Percentiles rank a stretch among this genome's conserved stretches.
phyloP scores from a whole-genome alignment of 106 monocot genomes.

The Alisma plantagoaquatica region DNA sequence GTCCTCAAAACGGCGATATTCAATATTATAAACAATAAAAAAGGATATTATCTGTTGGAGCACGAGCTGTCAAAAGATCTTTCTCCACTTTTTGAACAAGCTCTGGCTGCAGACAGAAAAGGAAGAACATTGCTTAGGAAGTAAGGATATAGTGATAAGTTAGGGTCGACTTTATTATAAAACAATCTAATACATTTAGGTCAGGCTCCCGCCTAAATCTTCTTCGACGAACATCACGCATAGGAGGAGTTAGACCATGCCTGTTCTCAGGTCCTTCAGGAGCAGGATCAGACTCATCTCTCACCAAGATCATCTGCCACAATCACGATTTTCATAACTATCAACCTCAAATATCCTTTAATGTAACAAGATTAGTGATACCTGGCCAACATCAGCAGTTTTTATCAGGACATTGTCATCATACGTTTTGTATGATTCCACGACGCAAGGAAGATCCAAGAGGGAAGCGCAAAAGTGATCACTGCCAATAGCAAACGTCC shows the following conservation, averaged over 20 bases:
- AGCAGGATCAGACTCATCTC: slow-evolving; percentile 75
- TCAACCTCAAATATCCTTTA: too few species aligned
- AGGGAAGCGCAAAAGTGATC: slow-evolving; percentile 77
- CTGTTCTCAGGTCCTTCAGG: slow-evolving; percentile 82
- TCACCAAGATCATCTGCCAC: slow-evolving; percentile 84
- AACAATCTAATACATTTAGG: slow-evolving; percentile 91
- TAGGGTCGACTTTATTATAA: too few species aligned
- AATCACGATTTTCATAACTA: too few species aligned
- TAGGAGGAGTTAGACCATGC: slow-evolving; percentile 93
- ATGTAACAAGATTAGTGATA: too few species aligned
- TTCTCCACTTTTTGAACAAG: slow-evolving; percentile 73
- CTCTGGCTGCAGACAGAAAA: slow-evolving; percentile 52
- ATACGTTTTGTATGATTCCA: slow-evolving; percentile 98
- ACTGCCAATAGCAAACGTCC: slow-evolving; percentile 73
- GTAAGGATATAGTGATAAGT: too few species aligned
- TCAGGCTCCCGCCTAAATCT: slow-evolving; percentile 94
- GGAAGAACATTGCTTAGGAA: too few species aligned
- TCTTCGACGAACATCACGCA: slow-evolving; percentile 86
- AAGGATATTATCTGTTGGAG: slow-evolving; percentile 50
- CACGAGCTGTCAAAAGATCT: slow-evolving; percentile 56
- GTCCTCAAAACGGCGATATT: too few species aligned
- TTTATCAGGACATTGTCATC: slow-evolving; percentile 82
- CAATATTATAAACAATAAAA: not conserved
- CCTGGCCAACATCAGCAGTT: slow-evolving; percentile 92
- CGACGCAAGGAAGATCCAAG: slow-evolving; percentile 74